Conservation (phyloP, 345 rosid species). For the Brassica incana region DNA sequence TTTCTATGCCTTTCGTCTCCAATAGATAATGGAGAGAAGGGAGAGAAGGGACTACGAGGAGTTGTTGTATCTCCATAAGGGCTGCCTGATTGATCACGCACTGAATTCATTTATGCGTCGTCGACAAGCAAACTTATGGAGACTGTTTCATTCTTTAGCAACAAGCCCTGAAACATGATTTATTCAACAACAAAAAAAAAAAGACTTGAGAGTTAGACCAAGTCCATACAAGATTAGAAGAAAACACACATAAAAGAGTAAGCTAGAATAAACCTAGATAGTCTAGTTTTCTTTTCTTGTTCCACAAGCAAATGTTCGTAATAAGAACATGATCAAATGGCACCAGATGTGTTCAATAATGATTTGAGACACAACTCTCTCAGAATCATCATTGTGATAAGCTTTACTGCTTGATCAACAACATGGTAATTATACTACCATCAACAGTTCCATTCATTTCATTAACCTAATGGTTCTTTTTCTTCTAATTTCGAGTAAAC, state of each 20-base stretch:
- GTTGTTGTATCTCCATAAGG: conserved; percentile 39
- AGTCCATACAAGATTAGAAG: not conserved
- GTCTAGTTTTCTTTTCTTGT: not conserved
- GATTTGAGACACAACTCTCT: not conserved
- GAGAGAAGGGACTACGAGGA: conserved; percentile 36
- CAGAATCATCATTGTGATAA: conserved; percentile 5
- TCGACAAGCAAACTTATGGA: conserved; percentile 28
- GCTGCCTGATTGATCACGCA: conserved; percentile 40
- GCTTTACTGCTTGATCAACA: not conserved
- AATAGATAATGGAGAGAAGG: conserved; percentile 35
- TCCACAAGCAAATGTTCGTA: not conserved
- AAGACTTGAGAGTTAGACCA: conserved; percentile 3
- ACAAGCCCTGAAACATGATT: conserved; percentile 23
- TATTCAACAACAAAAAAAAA: not conserved
- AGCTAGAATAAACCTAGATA: not conserved
- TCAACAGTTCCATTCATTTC: not conserved
- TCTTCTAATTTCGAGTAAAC: no score
- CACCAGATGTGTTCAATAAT: not conserved
- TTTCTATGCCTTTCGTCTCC: conserved; percentile 56
- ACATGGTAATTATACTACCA: no score
- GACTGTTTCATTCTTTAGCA: conserved; percentile 28
- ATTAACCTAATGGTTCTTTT: not conserved
- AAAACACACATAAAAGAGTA: not conserved
- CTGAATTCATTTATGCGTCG: conserved; percentile 20
- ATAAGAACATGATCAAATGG: conserved; percentile 6